Evolutionary conservation across 129 eudicot species (phyloP).

Genomic region (Cynara cardunculus): DNA sequence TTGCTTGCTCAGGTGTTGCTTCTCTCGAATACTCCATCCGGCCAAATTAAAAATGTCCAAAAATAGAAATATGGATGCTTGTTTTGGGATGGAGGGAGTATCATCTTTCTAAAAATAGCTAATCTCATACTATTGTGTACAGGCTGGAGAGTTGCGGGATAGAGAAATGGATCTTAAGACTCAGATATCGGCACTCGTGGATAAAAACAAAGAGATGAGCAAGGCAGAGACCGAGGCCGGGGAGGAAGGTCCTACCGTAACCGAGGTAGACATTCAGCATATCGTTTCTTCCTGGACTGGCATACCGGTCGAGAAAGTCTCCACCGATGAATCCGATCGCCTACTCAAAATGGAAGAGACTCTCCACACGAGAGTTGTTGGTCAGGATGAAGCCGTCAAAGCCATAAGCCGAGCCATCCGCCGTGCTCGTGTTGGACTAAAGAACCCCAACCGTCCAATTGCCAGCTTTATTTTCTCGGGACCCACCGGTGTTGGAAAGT

Average conservation of each 20-base stretch:
- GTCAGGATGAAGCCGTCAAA: slow-evolving; percentile 85
- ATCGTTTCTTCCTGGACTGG: slow-evolving; percentile 92
- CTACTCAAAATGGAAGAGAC: slow-evolving; percentile 95
- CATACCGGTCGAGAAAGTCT: slow-evolving; percentile 82
- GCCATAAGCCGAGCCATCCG: slow-evolving; percentile 95
- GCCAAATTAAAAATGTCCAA: too few relatives aligned
- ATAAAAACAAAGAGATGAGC: slow-evolving; percentile 76
- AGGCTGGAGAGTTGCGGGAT: slow-evolving; percentile 90
- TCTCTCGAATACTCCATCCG: not conserved
- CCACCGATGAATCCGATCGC: slow-evolving; percentile 88
- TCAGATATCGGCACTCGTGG: slow-evolving; percentile 63
- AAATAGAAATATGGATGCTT: too few relatives aligned
- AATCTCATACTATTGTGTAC: not conserved
- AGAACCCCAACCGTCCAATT: slow-evolving; percentile 84
- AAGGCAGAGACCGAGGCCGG: slow-evolving; percentile 85
- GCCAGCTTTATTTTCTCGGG: slow-evolving; percentile 94
- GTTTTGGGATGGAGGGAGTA: not conserved
- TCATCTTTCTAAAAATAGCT: not conserved
- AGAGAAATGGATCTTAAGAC: slow-evolving; percentile 86
- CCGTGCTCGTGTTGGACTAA: slow-evolving; percentile 89
- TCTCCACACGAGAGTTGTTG: slow-evolving; percentile 66
- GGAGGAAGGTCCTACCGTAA: slow-evolving; percentile 74
- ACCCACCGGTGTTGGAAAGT: slow-evolving; percentile 93
- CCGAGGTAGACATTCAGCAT: slow-evolving; percentile 81
- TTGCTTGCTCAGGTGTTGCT: not conserved